Evolutionary conservation across 306 rosid species (phyloP).

Genomic region (Vigna unguiculata): DNA sequence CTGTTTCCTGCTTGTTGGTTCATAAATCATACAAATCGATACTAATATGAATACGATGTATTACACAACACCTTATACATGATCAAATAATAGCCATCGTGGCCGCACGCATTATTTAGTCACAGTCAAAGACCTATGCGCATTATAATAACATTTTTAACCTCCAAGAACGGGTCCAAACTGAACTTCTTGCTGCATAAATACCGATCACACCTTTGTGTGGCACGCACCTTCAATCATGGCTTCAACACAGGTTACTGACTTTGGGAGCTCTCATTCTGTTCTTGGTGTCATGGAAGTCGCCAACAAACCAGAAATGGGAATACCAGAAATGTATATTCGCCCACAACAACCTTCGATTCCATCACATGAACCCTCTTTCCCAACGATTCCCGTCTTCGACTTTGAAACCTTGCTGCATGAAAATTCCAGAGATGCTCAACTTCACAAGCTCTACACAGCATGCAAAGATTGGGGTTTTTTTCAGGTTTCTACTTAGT

Average conservation of each 20-base stretch:
- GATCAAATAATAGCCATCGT: background rate
- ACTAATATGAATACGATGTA: too few relatives aligned
- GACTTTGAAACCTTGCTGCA: constrained; percentile 51
- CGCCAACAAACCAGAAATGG: constrained; percentile 30
- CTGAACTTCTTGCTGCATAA: constrained; percentile 34
- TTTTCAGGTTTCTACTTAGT: constrained; percentile 63
- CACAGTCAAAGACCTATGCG: background rate
- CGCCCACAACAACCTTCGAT: constrained; percentile 47
- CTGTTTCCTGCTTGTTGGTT: too few relatives aligned
- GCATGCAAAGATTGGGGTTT: constrained; percentile 85
- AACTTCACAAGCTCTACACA: constrained; percentile 59
- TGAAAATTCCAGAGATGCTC: constrained; percentile 30
- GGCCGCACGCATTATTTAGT: background rate
- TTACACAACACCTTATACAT: too few relatives aligned
- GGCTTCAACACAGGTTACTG: constrained; percentile 29
- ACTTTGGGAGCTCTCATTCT: constrained; percentile 37
- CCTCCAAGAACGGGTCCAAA: constrained; percentile 37
- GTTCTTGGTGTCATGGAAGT: constrained; percentile 51
- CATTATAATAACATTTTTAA: background rate
- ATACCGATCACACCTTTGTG: background rate
- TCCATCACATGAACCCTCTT: constrained; percentile 35
- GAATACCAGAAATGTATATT: constrained; percentile 56
- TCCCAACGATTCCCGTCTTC: constrained; percentile 58
- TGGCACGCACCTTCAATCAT: constrained; percentile 8
- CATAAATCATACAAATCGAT: too few relatives aligned